Evolutionary conservation across 2,329 filamentous ascomycete species (phyloP).

Genomic region (Nigrospora osmanthi): DNA sequence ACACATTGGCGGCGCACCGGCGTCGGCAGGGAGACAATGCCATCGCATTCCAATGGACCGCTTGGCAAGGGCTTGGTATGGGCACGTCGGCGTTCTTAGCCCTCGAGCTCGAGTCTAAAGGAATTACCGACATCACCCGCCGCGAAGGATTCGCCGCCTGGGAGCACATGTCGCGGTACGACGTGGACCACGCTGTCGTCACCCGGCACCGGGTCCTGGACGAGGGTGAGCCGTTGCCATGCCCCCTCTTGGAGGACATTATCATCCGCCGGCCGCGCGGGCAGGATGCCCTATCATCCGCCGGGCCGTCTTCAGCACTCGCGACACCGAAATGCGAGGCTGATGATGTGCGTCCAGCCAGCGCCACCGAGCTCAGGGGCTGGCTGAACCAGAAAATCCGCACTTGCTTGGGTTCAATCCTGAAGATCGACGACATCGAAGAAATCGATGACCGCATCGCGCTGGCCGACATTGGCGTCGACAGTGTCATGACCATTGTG

Average conservation of each 20-base stretch:
- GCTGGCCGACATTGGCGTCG: conserved; percentile 28
- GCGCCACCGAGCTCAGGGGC: background rate
- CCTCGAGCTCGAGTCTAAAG: conserved; percentile 30
- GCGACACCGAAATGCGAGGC: background rate
- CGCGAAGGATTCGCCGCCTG: conserved; percentile 34
- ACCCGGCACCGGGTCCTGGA: conserved; percentile 22
- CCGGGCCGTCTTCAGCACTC: background rate
- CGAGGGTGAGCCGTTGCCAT: conserved; percentile 17
- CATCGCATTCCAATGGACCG: conserved; percentile 32
- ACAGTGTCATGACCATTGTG: conserved; percentile 29
- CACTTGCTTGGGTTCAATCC: conserved; percentile 17
- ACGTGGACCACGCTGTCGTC: conserved; percentile 30
- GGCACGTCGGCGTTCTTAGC: conserved; percentile 23
- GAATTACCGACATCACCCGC: conserved; percentile 30
- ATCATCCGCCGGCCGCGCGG: conserved; percentile 8
- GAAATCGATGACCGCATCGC: conserved; percentile 25
- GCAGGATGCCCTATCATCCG: background rate
- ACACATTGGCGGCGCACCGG: conserved; percentile 18
- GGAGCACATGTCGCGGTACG: conserved; percentile 23
- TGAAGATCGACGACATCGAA: conserved; percentile 19
- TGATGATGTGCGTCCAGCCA: background rate
- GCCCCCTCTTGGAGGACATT: conserved; percentile 19
- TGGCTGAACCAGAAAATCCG: background rate
- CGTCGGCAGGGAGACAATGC: conserved; percentile 27
- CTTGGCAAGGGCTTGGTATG: conserved; percentile 32